A percentile compares a stretch with the other conserved stretches of the same genome.
Evolutionary conservation across 2,329 filamentous ascomycete genomes (phyloP).

Genomic region (Zymoseptoria crescenta): DNA sequence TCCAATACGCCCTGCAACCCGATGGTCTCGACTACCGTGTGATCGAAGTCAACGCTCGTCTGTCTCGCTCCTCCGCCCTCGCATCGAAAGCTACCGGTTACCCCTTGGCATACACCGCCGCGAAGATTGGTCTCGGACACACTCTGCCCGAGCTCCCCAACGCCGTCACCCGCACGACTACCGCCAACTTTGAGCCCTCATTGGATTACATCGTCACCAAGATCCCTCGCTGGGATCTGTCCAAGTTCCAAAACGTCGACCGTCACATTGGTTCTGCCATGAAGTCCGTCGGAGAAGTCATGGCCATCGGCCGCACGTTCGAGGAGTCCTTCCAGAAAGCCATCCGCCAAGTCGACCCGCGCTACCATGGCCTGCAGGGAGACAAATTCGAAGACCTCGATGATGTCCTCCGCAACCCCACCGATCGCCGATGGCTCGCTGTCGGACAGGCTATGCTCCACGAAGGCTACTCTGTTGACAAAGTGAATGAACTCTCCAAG

Average conservation of each 20-base stretch:
- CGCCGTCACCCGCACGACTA: conserved; percentile 96
- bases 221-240: conserved; percentile 95
- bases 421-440: conserved; percentile 92
- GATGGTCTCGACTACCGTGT: conserved; percentile 97
- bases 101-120: conserved; percentile 91
- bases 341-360: conserved; percentile 91
- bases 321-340: conserved; percentile 99
- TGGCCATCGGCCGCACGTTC: conserved; percentile 97
- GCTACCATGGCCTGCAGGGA: conserved; percentile 86
- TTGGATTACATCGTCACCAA: conserved; percentile 98
- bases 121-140: conserved; percentile 95
- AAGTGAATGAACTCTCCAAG: conserved; percentile 87
- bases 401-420: conserved; percentile 81
- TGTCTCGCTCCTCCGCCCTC: conserved; percentile 91
- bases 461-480: conserved; percentile 89
- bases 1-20: conserved; percentile 93
- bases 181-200: conserved; percentile 96
- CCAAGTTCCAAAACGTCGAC: conserved; percentile 99
- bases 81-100: conserved; percentile 98
- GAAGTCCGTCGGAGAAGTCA: conserved; percentile 98
- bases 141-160: conserved; percentile 93
- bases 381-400: conserved; percentile 83
- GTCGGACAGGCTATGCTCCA: conserved; percentile 97
- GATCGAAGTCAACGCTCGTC: conserved; percentile 97
- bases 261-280: conserved; percentile 95